Conservation (phyloP, 23 red algal genomes). For the Chondrus crispus region DNA sequence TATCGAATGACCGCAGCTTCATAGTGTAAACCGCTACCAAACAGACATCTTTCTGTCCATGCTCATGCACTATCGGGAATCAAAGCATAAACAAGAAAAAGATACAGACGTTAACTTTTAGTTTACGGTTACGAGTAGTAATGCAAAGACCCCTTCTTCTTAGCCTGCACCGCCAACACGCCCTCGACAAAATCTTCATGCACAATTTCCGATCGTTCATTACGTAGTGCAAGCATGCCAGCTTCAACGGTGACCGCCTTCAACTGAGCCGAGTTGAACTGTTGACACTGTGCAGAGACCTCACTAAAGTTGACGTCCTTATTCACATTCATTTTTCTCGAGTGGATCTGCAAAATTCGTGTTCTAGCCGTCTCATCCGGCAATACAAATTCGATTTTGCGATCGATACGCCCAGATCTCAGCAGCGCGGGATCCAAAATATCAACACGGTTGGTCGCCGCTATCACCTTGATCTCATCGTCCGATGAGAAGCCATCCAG, state of each 20-base stretch:
- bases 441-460: constrained; percentile 97
- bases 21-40: too few relatives aligned
- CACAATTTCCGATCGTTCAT: constrained; percentile 83
- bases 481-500: constrained; percentile 93
- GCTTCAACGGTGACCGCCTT: constrained; percentile 99
- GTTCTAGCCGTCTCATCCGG: constrained; percentile 92
- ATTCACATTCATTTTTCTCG: constrained; percentile 97
- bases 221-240: constrained; percentile 86
- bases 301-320: constrained; percentile 95
- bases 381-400: constrained; percentile 98
- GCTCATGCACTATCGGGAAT: too few relatives aligned
- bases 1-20: too few relatives aligned
- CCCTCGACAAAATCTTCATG: constrained; percentile 99
- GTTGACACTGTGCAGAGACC: constrained; percentile 87
- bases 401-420: constrained; percentile 91
- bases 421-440: constrained; percentile 97
- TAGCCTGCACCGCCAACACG: constrained; percentile 92
- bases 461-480: constrained; percentile 90
- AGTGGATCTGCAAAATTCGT: constrained; percentile 96
- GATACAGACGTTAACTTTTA: too few relatives aligned
- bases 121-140: constrained; percentile 81
- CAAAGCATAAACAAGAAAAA: too few relatives aligned
- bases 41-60: too few relatives aligned
- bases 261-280: constrained; percentile 95
- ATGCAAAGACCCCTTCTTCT: constrained; percentile 97